Base-by-base conservation (phyloP, 345 rosid species). In the Hirschfeldia incana region DNA sequence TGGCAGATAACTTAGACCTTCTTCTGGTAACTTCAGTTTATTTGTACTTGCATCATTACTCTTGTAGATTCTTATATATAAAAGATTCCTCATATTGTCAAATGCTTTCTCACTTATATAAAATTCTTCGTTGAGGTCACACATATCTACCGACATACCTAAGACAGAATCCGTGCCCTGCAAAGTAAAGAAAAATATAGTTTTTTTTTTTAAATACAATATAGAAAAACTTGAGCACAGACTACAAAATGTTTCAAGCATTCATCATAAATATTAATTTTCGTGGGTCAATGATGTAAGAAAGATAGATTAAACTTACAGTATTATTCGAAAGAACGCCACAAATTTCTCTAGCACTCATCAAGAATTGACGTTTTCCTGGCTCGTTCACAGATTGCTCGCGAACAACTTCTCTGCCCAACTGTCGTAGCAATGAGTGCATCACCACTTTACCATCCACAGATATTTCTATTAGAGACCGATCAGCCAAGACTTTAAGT, bases 1-100 rank as follows among this genome's bases (percentile, higher is more conserved):
- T 58, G 63, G 63, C 63, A 58, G 32, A 58, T 58, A 58, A 58
- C 63, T 58, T 58, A 58, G 63, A 21, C 63, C 63, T 8, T 58
- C 63, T 8, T 58, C 63, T 58, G n/a, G 30, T 58, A 58, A 58
- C n/a, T 58, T 58, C 32, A 58, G 3, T 58, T 58, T 58, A 58
- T 58, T 58, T 21, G 10, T 9, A 8, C 21, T 28, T 26, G n/a
- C 32, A 58, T 9, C 63, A 58, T 58, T 58, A 58, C 30, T 58
- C 5, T 1, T 58, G 32, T 58, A 26, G 63, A 58, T 21, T 58
- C 63, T 58, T 58, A 58, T 58, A 58, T 58, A 58, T 26, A 58
- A 26, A 26, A 58, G 63, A 58, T 58, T 58, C 63, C 63, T 58
- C 63, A 58, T 26, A 21, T 26, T 58, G 21, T 58, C 30, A 58